A percentile compares a stretch with the other conserved stretches of the same genome.
Conservation (phyloP, 306 rosid genomes). For the Fagus crenata region DNA sequence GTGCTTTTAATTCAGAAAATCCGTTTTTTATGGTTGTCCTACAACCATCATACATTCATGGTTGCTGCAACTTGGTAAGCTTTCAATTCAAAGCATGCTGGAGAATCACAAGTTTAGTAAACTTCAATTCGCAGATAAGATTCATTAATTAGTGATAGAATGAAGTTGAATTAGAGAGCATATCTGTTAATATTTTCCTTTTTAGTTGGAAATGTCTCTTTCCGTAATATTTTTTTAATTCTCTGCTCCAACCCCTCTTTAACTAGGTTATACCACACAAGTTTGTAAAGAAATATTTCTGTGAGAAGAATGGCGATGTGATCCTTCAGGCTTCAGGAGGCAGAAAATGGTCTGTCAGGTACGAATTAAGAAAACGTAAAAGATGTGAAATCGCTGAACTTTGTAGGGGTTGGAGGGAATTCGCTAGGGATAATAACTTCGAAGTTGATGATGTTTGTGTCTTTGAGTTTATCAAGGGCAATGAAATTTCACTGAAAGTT, state of each 20-base stretch:
- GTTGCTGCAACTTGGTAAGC: slow-evolving; percentile 7
- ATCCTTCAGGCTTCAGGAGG: slow-evolving; percentile 5
- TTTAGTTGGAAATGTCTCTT: no score
- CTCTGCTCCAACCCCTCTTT: no score
- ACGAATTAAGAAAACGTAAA: not conserved
- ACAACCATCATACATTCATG: not conserved
- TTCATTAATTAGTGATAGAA: no score
- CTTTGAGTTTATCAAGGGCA: slow-evolving; percentile 11
- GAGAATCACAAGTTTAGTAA: not conserved
- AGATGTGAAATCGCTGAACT: not conserved
- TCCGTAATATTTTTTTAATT: no score
- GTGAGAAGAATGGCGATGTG: not conserved
- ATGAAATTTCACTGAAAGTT: slow-evolving; percentile 17
- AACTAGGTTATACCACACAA: not conserved
- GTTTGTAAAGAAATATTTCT: not conserved
- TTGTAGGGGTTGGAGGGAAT: slow-evolving; percentile 41
- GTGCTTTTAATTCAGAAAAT: slow-evolving; percentile 10
- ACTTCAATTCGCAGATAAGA: no score
- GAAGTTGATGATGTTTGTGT: slow-evolving; percentile 33
- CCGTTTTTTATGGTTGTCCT: slow-evolving; percentile 24
- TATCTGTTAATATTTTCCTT: no score
- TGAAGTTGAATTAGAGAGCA: no score
- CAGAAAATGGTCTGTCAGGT: slow-evolving; percentile 23
- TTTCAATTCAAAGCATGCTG: not conserved
- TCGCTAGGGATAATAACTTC: slow-evolving; percentile 27